A percentile compares a stretch with the other conserved stretches of the same genome.
Evolutionary conservation across 1,139 yeast genomes (phyloP).

Genomic region (Kodamaea derodonti): DNA sequence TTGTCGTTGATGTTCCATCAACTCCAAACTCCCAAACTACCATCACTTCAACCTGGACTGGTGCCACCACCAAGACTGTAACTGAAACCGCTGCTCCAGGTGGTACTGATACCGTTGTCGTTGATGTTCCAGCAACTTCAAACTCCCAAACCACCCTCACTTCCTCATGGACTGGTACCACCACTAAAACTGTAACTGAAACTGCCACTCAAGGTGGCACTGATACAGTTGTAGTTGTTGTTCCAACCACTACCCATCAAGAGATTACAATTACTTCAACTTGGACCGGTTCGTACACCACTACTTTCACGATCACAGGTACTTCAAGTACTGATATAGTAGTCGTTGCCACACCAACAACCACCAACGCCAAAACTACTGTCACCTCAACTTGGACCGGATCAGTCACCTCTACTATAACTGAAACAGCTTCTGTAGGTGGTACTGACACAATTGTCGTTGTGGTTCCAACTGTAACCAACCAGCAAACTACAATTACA

Average conservation of each 20-base stretch:
- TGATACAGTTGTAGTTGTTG: conserved; percentile 14
- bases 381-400: conserved; percentile 6
- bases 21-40: conserved; percentile 7
- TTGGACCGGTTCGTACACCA: conserved; percentile 8
- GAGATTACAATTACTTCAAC: conserved; percentile 11
- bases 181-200: background rate
- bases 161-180: background rate
- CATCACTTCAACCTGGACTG: conserved; percentile 7
- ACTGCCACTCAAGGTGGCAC: conserved; percentile 12
- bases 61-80: conserved; percentile 5
- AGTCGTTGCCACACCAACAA: conserved; percentile 12
- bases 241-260: conserved; percentile 11
- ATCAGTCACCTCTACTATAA: conserved; percentile 6
- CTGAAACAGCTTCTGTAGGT: conserved; percentile 9
- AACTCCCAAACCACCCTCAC: background rate
- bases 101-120: conserved; percentile 3
- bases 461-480: conserved; percentile 4
- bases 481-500: background rate
- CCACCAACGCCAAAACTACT: conserved; percentile 10
- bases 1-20: conserved; percentile 7
- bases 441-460: conserved; percentile 3
- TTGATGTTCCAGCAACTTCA: conserved; percentile 2
- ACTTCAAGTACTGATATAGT: conserved; percentile 12
- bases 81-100: conserved; percentile 10
- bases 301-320: no score